Base-by-base conservation (phyloP, 1,139 yeast genomes). In the Arxiozyma slooffiae region DNA sequence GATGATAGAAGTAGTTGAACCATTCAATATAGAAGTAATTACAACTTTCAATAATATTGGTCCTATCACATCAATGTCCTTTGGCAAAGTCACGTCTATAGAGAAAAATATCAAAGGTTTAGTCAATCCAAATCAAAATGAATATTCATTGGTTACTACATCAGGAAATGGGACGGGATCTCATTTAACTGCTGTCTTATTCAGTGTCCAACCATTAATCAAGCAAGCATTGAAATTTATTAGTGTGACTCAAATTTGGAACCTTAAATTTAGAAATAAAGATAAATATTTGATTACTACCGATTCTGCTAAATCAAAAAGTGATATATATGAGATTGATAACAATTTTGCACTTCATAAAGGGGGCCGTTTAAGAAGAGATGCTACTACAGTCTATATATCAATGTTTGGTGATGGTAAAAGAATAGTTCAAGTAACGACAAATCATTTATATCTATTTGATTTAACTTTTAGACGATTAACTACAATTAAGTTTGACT, bases 201-300 rank as follows among this genome's bases (percentile, higher is more conserved):
- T 87, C 8, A 74, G 82, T 11, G 73, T 84, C 8, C 81, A 81
- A 56, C 90, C 90, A 0, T 62, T 62, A 0, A 80, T 88, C 40
- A 79, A 80, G 48, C 78, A 87, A 6, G 81, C 94, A 0, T 71
- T 90, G 44, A 81, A 82, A 48, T 89, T 90, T 53, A 80, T 85
- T 1, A 82, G 86, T 57, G 80, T 86, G 38, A 82, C 85, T 53
- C 79, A 86, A 57, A 77, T 88, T 64, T 84, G 92, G 86, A 83
- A 87, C 41, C 65, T 82, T 38, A 62, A 66, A 43, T 52, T 71
- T 20, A 67, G 71, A 49, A 70, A 71, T 47, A 73, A 76, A 44
- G 77, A 76, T 58, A 70, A 69, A 47, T 88, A 77, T 63, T 71
- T 89, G 52, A 74, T 89, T 30, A 85, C 95, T 0, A 85, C 95